Evolutionary conservation across 768 basidiomycete species (phyloP), one percentile per base, ranked within the genome.

Genomic region (Phylloporus arenicola): DNA sequence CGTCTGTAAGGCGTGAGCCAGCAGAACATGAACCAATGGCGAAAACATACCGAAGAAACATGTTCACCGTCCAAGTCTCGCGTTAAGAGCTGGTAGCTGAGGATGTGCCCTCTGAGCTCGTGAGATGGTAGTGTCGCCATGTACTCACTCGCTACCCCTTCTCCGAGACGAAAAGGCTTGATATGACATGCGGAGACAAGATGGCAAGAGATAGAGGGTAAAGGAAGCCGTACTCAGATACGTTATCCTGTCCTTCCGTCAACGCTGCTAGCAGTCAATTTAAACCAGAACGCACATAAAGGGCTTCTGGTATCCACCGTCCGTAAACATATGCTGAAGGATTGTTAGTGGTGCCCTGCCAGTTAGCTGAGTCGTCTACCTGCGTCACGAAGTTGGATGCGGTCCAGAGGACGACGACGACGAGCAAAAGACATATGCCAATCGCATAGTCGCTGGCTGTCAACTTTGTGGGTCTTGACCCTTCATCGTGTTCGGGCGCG

Each of bases 201-300:
- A 79, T 0, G 89, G 89, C 3, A 92, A 45, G 27, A 94, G 82
- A 69, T 94, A 94, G 13, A 92, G 59, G 4, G 80, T 71, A 63
- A 98, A 98, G n/a, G 91, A 76, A 54, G 88, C 84, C 1, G 94
- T 97, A 69, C 85, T 92, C 63, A 95, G 72, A 62, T 96, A 98
- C 11, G 95, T 94, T 45, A 91, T 79, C 50, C 88, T 89, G 50
- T 22, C 19, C 27, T 19, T n/a, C 27, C 20, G 43, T 61, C 50
- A 56, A 42, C 11, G 25, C 31, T 2, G 25, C 45, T 5, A 43
- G 29, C 19, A 42, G n/a, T 41, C 35, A 24, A 31, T 11, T 43
- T 35, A 34, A 43, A 22, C 34, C 25, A 35, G 27, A 45, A 69
- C 79, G 50, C 53, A 84, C 93, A 93, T 72, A 69, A 95, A 98